These are phyloP conservation scores for Lactuca saligna DNA, from an alignment of 129 eudicot genomes.

Conservation along the genomic window DNA sequence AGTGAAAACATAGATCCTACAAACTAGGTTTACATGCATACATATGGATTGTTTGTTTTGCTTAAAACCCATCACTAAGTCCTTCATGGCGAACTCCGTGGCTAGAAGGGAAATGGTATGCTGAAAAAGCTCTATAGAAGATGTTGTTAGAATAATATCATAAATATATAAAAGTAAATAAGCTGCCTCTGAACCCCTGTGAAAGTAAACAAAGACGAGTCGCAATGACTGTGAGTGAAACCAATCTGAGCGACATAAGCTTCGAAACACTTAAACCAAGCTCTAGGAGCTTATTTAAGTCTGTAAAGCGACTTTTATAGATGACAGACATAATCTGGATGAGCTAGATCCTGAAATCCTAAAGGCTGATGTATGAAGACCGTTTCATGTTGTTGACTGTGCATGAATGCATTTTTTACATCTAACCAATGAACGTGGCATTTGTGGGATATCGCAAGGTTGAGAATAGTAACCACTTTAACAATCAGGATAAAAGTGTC, in stretches of 20 bases:
- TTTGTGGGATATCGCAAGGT: background rate
- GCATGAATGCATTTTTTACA: background rate
- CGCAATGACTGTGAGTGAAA: background rate
- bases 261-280: background rate
- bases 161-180: background rate
- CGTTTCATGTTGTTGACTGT: background rate
- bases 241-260: background rate
- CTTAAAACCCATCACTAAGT: no score
- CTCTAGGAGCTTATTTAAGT: background rate
- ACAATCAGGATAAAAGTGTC: no score
- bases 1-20: no score
- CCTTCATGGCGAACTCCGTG: no score
- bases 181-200: background rate
- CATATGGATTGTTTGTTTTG: no score
- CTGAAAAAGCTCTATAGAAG: background rate
- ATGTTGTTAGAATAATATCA: background rate
- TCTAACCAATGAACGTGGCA: background rate
- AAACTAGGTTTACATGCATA: no score
- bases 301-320: background rate
- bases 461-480: no score
- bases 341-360: background rate
- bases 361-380: background rate
- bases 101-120: no score
- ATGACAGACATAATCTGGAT: background rate
- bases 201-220: background rate